Evolutionary conservation across 2,329 filamentous ascomycete genomes (phyloP), one percentile per base, ranked within the genome.

Genomic region (Amphichorda felina): DNA sequence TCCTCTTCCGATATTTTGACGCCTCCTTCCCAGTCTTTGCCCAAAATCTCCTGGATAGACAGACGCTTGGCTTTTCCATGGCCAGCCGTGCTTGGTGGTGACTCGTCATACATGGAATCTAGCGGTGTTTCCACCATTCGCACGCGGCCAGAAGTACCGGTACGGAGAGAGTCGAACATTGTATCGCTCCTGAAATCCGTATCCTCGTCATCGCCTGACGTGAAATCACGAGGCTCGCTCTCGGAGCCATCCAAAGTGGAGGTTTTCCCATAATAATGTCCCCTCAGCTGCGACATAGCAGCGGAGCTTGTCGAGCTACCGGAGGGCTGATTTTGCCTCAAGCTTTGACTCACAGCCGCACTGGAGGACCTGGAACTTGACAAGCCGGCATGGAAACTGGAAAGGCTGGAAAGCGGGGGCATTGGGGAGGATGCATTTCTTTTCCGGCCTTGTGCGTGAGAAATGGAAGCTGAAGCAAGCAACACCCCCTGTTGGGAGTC

Each of bases 31-130:
- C 68, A 74, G 8, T 68, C 60, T 11, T 60, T 61, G 7, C 68
- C 71, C 14, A 75, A 49, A 14, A 75, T 74, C 43, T 75, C 72
- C 33, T 75, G 72, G 26, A 75, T 72, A 1, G 72, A 75, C 9
- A 73, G 50, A 18, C 72, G 61, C 45, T 73, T 75, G 3, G 64
- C 59, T 48, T 66, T 74, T 44, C 44, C 56, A 43, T 68, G 68
- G 36, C 66, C 62, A 14, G 67, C 66, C 1, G 70, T 69, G 49
- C 68, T 72, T 7, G 75, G 72, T 25, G 79, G 80, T 11, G 81
- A 84, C 46, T 88, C 82, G 56, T 88, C 82, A 54, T 87, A 88
- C 64, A 87, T 82, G 17, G 76, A 83, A 49, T 87, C 82, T 34
- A 87, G 62, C 13, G 82, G 80, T 19, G 79, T 81, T 50, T 84